These are phyloP conservation scores for Galerina marginata DNA, from an alignment of 768 basidiomycete genomes.

Conservation along the genomic window DNA sequence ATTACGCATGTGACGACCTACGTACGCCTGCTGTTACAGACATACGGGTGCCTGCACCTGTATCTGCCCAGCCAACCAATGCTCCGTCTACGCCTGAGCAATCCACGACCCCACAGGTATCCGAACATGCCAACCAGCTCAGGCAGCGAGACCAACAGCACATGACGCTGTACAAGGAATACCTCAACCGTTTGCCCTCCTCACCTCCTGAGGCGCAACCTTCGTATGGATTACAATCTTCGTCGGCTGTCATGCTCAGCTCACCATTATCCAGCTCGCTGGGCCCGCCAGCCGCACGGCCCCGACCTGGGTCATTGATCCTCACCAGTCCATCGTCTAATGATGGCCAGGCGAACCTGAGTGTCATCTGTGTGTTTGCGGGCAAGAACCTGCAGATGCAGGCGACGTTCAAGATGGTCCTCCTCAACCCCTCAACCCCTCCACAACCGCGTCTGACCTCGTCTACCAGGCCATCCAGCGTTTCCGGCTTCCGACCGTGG, in stretches of 20 bases:
- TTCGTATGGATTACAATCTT: constrained; percentile 79
- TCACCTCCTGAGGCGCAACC: constrained; percentile 77
- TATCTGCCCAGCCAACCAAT: constrained; percentile 4
- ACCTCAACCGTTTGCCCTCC: constrained; percentile 85
- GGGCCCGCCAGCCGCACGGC: constrained; percentile 57
- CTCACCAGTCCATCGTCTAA: constrained; percentile 58
- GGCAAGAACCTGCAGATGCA: constrained; percentile 90
- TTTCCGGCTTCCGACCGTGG: constrained; percentile 78
- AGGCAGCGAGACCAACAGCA: constrained; percentile 87
- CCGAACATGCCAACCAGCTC: constrained; percentile 71
- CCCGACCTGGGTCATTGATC: constrained; percentile 80
- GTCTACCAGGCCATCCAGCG: constrained; percentile 93
- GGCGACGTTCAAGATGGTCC: constrained; percentile 97
- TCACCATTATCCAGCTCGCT: constrained; percentile 51
- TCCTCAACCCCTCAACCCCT: constrained; percentile 88
- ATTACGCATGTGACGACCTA: no score
- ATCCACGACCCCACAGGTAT: constrained; percentile 49
- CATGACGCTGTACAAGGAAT: constrained; percentile 90
- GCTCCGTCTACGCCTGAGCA: constrained; percentile 36
- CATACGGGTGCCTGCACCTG: neutral
- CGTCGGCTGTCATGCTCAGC: constrained; percentile 63
- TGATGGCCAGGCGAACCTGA: constrained; percentile 79
- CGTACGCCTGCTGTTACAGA: constrained; percentile 18
- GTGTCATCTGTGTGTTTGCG: constrained; percentile 95
- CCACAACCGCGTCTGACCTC: constrained; percentile 83